phyloP scores from a whole-genome alignment of 176 grass and related monocot species.

The Aegilops bicornis region DNA sequence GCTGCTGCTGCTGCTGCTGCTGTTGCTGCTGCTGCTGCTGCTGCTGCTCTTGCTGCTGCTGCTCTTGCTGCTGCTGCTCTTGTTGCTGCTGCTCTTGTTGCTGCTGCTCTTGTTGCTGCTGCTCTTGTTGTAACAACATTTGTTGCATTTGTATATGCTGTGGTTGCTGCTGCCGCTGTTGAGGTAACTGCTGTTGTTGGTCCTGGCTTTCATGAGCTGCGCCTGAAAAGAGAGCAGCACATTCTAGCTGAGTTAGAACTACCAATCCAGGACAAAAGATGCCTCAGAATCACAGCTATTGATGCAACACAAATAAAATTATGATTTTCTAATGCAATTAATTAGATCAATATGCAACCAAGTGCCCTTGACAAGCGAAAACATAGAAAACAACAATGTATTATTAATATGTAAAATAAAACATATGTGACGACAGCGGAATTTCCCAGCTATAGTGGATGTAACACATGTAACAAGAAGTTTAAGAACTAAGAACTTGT shows the following conservation, averaged over 20 bases:
- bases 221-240: slow-evolving; percentile 50
- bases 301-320: slow-evolving; percentile 17
- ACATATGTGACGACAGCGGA: slow-evolving; percentile 3
- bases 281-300: not conserved
- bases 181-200: slow-evolving; percentile 63
- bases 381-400: not conserved
- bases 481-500: not conserved
- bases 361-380: not conserved
- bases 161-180: slow-evolving; percentile 63
- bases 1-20: slow-evolving; percentile 51
- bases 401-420: not conserved
- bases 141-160: slow-evolving; percentile 81
- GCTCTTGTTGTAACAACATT: slow-evolving; percentile 61
- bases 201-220: slow-evolving; percentile 92
- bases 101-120: too few relatives aligned
- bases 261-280: not conserved
- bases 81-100: too few relatives aligned
- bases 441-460: not conserved
- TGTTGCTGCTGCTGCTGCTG: slow-evolving; percentile 27
- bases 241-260: slow-evolving; percentile 20
- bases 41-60: not conserved
- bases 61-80: slow-evolving; percentile 19
- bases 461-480: slow-evolving; percentile 7
- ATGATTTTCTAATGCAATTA: not conserved
- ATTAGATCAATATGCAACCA: slow-evolving; percentile 7